Percentiles rank a stretch among this genome's conserved stretches.
These are phyloP conservation scores for Cladosporium sp. DNA, from an alignment of 2,329 filamentous ascomycete genomes.

Conservation along the genomic window DNA sequence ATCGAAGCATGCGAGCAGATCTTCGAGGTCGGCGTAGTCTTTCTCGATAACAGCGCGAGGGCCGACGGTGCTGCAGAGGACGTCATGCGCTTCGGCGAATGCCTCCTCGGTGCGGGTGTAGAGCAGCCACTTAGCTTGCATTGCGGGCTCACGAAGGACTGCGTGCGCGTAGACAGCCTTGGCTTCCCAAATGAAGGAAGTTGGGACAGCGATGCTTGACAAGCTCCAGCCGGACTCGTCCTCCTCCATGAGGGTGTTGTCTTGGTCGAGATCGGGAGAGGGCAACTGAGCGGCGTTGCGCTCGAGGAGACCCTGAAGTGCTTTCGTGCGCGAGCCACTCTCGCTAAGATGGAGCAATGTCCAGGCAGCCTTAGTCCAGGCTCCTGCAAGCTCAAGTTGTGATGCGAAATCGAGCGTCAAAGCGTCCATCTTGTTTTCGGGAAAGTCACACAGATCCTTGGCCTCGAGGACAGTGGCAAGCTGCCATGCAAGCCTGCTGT, in stretches of 20 bases:
- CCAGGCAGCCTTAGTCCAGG: slow-evolving; percentile 35
- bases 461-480: slow-evolving; percentile 62
- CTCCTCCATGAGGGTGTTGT: slow-evolving; percentile 46
- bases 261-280: slow-evolving; percentile 47
- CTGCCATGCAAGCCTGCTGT: slow-evolving; percentile 81
- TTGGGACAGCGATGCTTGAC: slow-evolving; percentile 64
- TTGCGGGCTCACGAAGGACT: slow-evolving; percentile 66
- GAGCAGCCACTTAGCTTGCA: slow-evolving; percentile 78
- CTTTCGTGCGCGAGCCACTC: slow-evolving; percentile 28
- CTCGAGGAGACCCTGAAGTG: slow-evolving; percentile 57
- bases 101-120: slow-evolving; percentile 66
- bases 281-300: slow-evolving; percentile 71
- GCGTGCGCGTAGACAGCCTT: slow-evolving; percentile 81
- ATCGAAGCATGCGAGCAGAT: slow-evolving; percentile 71
- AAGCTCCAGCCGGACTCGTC: slow-evolving; percentile 39
- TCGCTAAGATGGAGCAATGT: slow-evolving; percentile 37
- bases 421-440: slow-evolving; percentile 58
- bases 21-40: slow-evolving; percentile 70
- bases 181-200: slow-evolving; percentile 81
- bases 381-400: slow-evolving; percentile 35
- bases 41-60: slow-evolving; percentile 80
- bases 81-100: slow-evolving; percentile 74
- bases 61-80: slow-evolving; percentile 78
- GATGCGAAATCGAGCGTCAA: slow-evolving; percentile 57
- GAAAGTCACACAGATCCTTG: slow-evolving; percentile 32